Conservation (phyloP, 495 filamentous ascomycete genomes). For the Aspergillus olivimuriae region DNA sequence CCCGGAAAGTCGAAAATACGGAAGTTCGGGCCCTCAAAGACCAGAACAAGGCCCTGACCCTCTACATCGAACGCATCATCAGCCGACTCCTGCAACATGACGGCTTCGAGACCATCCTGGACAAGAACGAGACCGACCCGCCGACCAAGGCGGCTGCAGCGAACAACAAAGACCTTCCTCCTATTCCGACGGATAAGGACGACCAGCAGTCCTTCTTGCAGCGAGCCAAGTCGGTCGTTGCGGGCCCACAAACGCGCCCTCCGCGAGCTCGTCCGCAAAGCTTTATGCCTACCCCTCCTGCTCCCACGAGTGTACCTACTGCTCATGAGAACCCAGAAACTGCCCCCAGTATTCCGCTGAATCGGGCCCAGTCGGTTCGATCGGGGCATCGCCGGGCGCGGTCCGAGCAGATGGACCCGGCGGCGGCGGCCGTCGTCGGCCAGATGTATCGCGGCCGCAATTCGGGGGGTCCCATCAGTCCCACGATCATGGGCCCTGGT, state of each 20-base stretch:
- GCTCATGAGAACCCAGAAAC: slow-evolving; percentile 66
- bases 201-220: slow-evolving; percentile 60
- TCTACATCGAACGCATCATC: slow-evolving; percentile 98
- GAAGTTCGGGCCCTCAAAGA: slow-evolving; percentile 82
- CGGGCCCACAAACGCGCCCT: slow-evolving; percentile 32
- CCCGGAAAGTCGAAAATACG: slow-evolving; percentile 62
- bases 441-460: slow-evolving; percentile 76
- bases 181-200: slow-evolving; percentile 61
- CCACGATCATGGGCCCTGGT: slow-evolving; percentile 40
- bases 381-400: slow-evolving; percentile 48
- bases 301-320: slow-evolving; percentile 27
- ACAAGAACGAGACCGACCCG: slow-evolving; percentile 54
- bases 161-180: slow-evolving; percentile 79
- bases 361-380: slow-evolving; percentile 57
- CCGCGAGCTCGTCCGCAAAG: slow-evolving; percentile 58
- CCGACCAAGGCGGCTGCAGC: slow-evolving; percentile 14
- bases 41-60: slow-evolving; percentile 91
- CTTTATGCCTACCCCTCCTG: slow-evolving; percentile 45
- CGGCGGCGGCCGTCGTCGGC: slow-evolving; percentile 64
- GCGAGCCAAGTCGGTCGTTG: slow-evolving; percentile 69
- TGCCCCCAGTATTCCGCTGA: slow-evolving; percentile 76
- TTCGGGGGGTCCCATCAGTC: slow-evolving; percentile 50
- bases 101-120: slow-evolving; percentile 84
- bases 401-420: slow-evolving; percentile 63
- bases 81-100: slow-evolving; percentile 88